A percentile compares a stretch with the other conserved stretches of the same genome.
phyloP scores from a whole-genome alignment of 768 basidiomycete genomes.

The Daedaleopsis nitida region DNA sequence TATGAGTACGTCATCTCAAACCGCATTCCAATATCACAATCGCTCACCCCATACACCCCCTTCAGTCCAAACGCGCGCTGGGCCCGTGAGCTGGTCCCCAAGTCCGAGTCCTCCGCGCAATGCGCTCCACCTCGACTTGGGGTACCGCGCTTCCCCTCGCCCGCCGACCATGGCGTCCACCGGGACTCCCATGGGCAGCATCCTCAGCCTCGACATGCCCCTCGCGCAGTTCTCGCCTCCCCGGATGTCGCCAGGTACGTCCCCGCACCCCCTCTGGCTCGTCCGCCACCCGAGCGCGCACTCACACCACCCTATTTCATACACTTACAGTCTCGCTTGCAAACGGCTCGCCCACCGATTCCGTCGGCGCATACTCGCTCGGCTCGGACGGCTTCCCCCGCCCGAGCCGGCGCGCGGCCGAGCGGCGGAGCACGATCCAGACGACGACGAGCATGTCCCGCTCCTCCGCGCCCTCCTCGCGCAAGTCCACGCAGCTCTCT shows the following conservation, averaged over 20 bases:
- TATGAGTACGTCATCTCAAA: background rate
- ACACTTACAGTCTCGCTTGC: background rate
- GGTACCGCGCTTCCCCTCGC: conserved; percentile 1
- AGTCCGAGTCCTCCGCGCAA: background rate
- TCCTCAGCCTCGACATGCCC: background rate
- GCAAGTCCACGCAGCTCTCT: background rate
- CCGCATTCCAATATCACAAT: background rate
- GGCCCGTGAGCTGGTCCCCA: background rate
- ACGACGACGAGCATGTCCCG: background rate
- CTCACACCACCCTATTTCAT: background rate
- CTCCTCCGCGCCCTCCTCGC: background rate
- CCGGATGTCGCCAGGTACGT: background rate
- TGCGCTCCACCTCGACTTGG: conserved; percentile 5
- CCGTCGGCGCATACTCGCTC: background rate
- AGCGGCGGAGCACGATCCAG: background rate
- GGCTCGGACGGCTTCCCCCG: background rate
- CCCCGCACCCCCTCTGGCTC: too few species aligned
- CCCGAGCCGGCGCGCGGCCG: background rate
- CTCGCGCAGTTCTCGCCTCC: conserved; percentile 1
- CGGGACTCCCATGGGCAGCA: background rate
- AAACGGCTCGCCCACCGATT: background rate
- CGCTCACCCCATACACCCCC: background rate
- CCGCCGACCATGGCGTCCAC: conserved; percentile 3
- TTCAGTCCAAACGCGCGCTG: conserved; percentile 3
- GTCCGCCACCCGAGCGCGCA: too few species aligned